Conservation (phyloP, 345 rosid species). For the Capsella bursapastoris region DNA sequence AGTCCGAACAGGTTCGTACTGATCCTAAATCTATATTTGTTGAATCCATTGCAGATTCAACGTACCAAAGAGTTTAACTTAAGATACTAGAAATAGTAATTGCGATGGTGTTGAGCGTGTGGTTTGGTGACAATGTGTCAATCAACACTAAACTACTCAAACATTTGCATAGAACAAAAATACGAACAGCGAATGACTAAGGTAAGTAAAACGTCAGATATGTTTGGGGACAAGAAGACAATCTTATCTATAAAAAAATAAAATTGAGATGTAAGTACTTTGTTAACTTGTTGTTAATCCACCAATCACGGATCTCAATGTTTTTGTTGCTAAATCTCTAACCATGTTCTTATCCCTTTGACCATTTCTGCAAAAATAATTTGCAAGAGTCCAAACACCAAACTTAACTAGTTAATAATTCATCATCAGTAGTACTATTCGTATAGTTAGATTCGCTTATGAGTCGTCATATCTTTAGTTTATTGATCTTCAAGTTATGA, state of each 20-base stretch:
- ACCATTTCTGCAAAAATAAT: constrained; percentile 10
- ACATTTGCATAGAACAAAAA: constrained; percentile 16
- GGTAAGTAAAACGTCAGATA: constrained; percentile 38
- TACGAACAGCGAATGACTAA: constrained; percentile 14
- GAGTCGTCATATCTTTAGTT: background rate
- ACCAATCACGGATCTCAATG: constrained; percentile 43
- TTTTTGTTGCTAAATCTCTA: constrained; percentile 37
- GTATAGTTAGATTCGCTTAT: constrained; percentile 2
- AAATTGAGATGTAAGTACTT: background rate
- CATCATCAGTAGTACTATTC: background rate
- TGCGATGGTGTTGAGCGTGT: background rate
- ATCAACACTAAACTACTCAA: background rate
- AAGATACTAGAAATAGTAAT: background rate
- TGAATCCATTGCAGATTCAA: background rate
- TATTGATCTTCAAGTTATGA: background rate
- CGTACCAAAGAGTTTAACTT: background rate
- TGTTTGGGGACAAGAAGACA: constrained; percentile 39
- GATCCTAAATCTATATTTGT: background rate
- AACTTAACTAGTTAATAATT: constrained; percentile 24
- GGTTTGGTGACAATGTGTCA: constrained; percentile 1
- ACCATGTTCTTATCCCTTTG: constrained; percentile 36
- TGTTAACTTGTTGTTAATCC: constrained; percentile 32
- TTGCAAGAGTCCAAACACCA: constrained; percentile 29
- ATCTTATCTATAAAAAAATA: constrained; percentile 13
- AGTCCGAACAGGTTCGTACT: background rate